Conservation (phyloP, 1,284 basidiomycete species). For the Ceratobasidium sp. region DNA sequence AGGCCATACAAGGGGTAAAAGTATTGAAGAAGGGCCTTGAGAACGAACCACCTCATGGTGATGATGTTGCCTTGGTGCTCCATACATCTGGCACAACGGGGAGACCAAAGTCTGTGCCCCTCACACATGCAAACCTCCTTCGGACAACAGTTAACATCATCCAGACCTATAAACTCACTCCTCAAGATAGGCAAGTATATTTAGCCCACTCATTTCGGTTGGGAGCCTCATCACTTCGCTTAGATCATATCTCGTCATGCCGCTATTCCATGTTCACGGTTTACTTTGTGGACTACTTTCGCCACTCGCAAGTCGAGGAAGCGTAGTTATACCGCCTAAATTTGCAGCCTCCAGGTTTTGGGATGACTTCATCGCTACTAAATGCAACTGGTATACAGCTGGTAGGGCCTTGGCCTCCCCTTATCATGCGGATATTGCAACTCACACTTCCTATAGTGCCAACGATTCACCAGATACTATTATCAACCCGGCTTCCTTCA, state of each 20-base stretch:
- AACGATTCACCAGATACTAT: conserved; percentile 57
- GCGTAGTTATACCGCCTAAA: conserved; percentile 62
- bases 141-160: conserved; percentile 65
- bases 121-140: conserved; percentile 63
- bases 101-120: conserved; percentile 64
- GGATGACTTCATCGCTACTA: conserved; percentile 57
- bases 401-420: conserved; percentile 25
- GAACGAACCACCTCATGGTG: conserved; percentile 47
- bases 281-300: conserved; percentile 67
- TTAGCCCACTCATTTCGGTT: background rate
- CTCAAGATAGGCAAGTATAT: conserved; percentile 35
- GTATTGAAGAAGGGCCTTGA: conserved; percentile 28
- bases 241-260: conserved; percentile 65
- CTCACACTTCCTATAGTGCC: conserved; percentile 48
- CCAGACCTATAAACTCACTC: conserved; percentile 62
- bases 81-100: conserved; percentile 72
- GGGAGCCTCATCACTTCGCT: conserved; percentile 45
- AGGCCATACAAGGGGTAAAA: conserved; percentile 30
- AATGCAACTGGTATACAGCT: conserved; percentile 60
- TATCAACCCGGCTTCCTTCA: conserved; percentile 51
- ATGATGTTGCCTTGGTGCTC: conserved; percentile 63
- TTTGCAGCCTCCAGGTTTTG: conserved; percentile 68
- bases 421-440: background rate
- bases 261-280: conserved; percentile 70
- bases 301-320: conserved; percentile 63